These are phyloP conservation scores for Henckelia pumila DNA, from an alignment of 257 asterid genomes.

Conservation along the genomic window DNA sequence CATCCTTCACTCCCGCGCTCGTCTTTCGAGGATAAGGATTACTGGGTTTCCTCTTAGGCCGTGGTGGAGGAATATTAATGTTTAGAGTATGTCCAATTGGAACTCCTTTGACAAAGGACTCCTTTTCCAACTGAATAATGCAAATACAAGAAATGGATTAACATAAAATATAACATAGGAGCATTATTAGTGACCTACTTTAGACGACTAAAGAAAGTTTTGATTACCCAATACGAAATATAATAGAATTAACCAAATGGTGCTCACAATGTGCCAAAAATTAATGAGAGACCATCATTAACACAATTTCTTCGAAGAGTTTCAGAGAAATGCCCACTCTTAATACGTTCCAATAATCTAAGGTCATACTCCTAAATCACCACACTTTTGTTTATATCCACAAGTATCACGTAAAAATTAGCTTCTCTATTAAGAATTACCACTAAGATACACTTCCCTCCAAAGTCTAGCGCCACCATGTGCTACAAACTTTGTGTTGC, in stretches of 20 bases:
- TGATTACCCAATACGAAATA: background rate
- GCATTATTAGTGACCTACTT: slow-evolving; percentile 10
- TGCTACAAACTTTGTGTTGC: background rate
- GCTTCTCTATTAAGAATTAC: background rate
- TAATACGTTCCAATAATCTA: too few species aligned
- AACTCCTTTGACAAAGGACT: slow-evolving; percentile 76
- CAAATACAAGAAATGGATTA: slow-evolving; percentile 21
- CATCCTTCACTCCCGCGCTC: slow-evolving; percentile 55
- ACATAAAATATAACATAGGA: slow-evolving; percentile 1
- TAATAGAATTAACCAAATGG: background rate
- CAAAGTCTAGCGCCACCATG: background rate
- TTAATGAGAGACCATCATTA: background rate
- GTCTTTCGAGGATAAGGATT: slow-evolving; percentile 94
- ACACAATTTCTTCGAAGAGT: background rate
- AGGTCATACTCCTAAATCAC: background rate
- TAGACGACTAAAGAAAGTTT: slow-evolving; percentile 9
- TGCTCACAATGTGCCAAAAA: background rate
- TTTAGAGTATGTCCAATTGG: slow-evolving; percentile 69
- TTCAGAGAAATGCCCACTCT: background rate
- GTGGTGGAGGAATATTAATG: slow-evolving; percentile 98
- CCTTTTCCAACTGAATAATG: slow-evolving; percentile 81
- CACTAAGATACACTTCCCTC: background rate
- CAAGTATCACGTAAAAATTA: background rate
- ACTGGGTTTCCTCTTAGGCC: slow-evolving; percentile 93
- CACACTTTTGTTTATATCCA: background rate